Evolutionary conservation across 2,329 filamentous ascomycete genomes (phyloP), one percentile per base, ranked within the genome.

Genomic region (Clarireedia hainanense): DNA sequence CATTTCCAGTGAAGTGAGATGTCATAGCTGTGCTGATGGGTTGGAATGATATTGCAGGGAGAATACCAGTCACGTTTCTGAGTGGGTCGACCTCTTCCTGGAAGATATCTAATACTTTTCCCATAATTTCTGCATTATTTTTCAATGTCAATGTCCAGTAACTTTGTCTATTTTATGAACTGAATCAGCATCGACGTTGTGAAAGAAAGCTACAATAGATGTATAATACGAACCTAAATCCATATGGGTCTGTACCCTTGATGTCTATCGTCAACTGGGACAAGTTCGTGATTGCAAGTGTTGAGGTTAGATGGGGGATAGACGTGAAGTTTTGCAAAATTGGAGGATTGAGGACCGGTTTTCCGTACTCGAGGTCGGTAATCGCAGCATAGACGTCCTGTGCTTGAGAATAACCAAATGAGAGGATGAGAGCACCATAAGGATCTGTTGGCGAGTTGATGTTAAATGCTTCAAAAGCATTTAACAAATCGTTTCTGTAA

Each of bases 391-490:
- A 57, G 14, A 65, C 20, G 3, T 43, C 42, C 7, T 17, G 10
- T 24, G 6, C 37, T 23, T 30, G 14, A 14, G 14, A 7, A 24
- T 52, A 52, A 14, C 5, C 49, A n/a, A 52, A 24, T 12, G 42
- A 30, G 5, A 47, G 20, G 12, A 47, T 47, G 23, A 47, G n/a
- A 15, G 45, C 15, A 47, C n/a, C 45, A 17, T 47, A 20, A 12
- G 45, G 45, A 27, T 47, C 49, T 17, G 17, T 43, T 7, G 34
- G 49, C 23, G 20, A 6, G 15, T 42, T 52, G 36, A 52, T 34
- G 17, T 40, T 80, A 61, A 82, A 83, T 66, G 81, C 76, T 23
- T 76, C 74, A 5, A 78, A 68, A 1, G 78, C 79, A 2, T 68
- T 67, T 9, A 80, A 69, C 1, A 84, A 15, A 34, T 65, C 61